These are phyloP conservation scores for Talaromyces islandicus DNA, from an alignment of 2,329 filamentous ascomycete species.

Conservation along the genomic window DNA sequence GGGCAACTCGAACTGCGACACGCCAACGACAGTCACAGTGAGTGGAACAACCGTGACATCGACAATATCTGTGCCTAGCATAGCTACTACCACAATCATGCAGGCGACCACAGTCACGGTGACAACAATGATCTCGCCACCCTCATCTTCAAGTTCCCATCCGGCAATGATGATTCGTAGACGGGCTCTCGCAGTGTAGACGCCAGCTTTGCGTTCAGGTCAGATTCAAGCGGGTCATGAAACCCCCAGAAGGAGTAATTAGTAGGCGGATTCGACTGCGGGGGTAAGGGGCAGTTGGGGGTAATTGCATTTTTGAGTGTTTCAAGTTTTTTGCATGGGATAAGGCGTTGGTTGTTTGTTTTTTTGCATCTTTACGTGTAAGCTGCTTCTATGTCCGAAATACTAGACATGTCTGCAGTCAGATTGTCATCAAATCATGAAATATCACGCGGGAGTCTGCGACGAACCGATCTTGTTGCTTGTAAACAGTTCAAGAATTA, in stretches of 20 bases:
- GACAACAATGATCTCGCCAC: neutral
- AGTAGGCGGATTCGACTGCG: neutral
- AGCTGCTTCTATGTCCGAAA: neutral
- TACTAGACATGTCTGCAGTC: neutral
- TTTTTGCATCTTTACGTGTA: neutral
- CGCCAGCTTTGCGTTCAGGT: neutral
- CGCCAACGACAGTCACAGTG: neutral
- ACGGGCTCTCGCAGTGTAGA: neutral
- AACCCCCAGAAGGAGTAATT: neutral
- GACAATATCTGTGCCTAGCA: neutral
- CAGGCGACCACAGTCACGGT: constrained; percentile 1
- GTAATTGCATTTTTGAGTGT: neutral
- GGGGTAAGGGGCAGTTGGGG: neutral
- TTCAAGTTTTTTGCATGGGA: neutral
- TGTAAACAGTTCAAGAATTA: neutral
- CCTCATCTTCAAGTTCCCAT: neutral
- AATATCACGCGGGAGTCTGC: neutral
- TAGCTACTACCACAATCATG: neutral
- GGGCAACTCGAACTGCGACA: neutral
- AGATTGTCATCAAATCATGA: neutral
- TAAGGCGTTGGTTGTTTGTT: neutral
- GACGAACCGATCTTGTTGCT: no score
- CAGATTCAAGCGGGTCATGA: neutral
- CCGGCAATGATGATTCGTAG: neutral
- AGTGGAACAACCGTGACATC: neutral